Conservation (phyloP, 768 basidiomycete genomes). For the Hericium erinaceus region DNA sequence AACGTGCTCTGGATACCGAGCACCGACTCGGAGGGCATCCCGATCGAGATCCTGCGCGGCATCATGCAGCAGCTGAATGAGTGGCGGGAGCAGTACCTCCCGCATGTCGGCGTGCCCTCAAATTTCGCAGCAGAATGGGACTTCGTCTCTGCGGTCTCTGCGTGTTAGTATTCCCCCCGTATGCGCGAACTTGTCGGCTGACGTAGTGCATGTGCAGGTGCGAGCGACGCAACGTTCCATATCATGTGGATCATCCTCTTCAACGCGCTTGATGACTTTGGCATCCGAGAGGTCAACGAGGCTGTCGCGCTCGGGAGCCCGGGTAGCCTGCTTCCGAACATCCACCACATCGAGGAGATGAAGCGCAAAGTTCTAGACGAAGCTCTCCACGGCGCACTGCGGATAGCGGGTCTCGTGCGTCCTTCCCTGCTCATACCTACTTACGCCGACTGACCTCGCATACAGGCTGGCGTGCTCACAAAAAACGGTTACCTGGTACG, state of each 20-base stretch:
- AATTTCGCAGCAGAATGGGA: constrained; percentile 86
- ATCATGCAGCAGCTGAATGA: constrained; percentile 49
- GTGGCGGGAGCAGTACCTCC: constrained; percentile 74
- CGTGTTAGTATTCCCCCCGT: constrained; percentile 32
- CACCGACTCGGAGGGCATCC: constrained; percentile 70
- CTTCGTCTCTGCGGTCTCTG: constrained; percentile 68
- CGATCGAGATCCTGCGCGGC: constrained; percentile 48
- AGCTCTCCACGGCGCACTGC: constrained; percentile 74
- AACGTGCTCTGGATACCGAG: constrained; percentile 72
- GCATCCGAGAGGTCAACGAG: constrained; percentile 65
- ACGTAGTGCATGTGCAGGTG: constrained; percentile 33
- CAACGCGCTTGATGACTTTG: constrained; percentile 77
- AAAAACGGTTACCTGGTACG: constrained; percentile 80
- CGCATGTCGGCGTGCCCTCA: constrained; percentile 75
- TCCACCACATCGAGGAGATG: constrained; percentile 46
- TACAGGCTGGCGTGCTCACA: constrained; percentile 70
- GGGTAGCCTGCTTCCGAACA: constrained; percentile 28
- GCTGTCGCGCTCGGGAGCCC: constrained; percentile 28
- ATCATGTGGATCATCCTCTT: constrained; percentile 85
- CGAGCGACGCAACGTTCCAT: constrained; percentile 85
- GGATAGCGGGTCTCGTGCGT: constrained; percentile 81
- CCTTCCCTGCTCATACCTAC: constrained; percentile 1
- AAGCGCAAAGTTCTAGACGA: constrained; percentile 72
- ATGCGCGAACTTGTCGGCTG: not conserved
- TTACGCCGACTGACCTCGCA: not conserved